phyloP scores from a whole-genome alignment of 164 flowering plant species.

The Cinnamomum chago region DNA sequence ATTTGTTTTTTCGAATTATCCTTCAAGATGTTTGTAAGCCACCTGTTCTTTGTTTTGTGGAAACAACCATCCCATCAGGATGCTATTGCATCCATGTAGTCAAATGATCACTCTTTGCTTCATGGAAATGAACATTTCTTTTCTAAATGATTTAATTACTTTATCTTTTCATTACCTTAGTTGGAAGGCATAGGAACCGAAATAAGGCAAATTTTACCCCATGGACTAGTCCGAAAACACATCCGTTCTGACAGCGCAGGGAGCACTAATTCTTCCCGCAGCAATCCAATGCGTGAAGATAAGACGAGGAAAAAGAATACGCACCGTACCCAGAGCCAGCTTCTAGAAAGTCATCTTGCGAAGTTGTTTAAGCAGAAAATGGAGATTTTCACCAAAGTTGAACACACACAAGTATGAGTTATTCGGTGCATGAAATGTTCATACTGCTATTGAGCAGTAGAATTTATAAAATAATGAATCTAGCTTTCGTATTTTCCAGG shows the following conservation, averaged over 20 bases:
- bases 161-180: constrained; percentile 26
- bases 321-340: constrained; percentile 87
- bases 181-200: constrained; percentile 63
- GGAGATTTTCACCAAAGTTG: constrained; percentile 95
- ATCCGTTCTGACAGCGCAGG: constrained; percentile 89
- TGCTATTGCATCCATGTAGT: no score
- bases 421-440: neutral
- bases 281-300: constrained; percentile 85
- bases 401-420: constrained; percentile 70
- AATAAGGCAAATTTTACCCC: constrained; percentile 80
- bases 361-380: constrained; percentile 93
- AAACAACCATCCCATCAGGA: no score
- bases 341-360: constrained; percentile 94
- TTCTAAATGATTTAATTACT: neutral
- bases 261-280: constrained; percentile 83
- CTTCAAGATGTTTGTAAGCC: neutral
- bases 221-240: constrained; percentile 55
- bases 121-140: no score
- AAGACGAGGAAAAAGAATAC: constrained; percentile 59
- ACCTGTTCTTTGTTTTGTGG: no score
- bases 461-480: neutral
- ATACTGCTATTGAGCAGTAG: neutral
- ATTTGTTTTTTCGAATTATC: neutral
- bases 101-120: no score
- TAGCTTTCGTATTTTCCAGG: constrained; percentile 42